phyloP scores from a whole-genome alignment of 345 rosid species.

The Leavenworthia alabamica region DNA sequence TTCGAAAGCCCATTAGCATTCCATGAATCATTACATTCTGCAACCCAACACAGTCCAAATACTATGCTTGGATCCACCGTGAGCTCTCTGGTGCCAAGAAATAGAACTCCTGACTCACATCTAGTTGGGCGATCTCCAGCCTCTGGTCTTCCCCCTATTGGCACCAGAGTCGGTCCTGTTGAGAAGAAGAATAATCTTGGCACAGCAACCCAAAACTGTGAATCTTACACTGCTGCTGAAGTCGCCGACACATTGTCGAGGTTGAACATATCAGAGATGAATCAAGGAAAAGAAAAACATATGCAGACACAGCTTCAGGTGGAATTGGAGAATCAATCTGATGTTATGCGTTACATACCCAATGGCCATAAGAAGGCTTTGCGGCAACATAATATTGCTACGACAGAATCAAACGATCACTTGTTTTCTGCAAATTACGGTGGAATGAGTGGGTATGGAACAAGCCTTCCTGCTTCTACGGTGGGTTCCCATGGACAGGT shows the following conservation, averaged over 20 bases:
- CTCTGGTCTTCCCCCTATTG: constrained; percentile 59
- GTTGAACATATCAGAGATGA: constrained; percentile 43
- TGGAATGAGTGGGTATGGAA: constrained; percentile 44
- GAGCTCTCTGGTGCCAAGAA: constrained; percentile 61
- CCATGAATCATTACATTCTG: constrained; percentile 40
- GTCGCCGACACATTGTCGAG: constrained; percentile 53
- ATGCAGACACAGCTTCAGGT: constrained; percentile 40
- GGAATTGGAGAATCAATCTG: constrained; percentile 37
- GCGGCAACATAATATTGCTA: constrained; percentile 45
- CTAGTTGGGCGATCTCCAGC: constrained; percentile 47
- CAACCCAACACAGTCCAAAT: constrained; percentile 31
- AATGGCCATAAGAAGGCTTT: constrained; percentile 44
- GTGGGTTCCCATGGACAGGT: constrained; percentile 41
- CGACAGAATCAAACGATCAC: constrained; percentile 40
- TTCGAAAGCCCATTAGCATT: constrained; percentile 42
- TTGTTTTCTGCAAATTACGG: constrained; percentile 39
- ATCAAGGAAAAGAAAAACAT: constrained; percentile 40
- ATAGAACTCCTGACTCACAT: constrained; percentile 63
- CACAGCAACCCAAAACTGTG: constrained; percentile 40
- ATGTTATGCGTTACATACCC: constrained; percentile 42
- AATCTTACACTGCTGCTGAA: constrained; percentile 47
- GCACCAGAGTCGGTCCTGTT: constrained; percentile 44
- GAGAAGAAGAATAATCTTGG: constrained; percentile 49
- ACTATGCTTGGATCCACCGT: constrained; percentile 43
- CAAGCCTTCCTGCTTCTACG: constrained; percentile 40